phyloP scores from a whole-genome alignment of 2,329 filamentous ascomycete genomes.

The Verticillium longisporum region DNA sequence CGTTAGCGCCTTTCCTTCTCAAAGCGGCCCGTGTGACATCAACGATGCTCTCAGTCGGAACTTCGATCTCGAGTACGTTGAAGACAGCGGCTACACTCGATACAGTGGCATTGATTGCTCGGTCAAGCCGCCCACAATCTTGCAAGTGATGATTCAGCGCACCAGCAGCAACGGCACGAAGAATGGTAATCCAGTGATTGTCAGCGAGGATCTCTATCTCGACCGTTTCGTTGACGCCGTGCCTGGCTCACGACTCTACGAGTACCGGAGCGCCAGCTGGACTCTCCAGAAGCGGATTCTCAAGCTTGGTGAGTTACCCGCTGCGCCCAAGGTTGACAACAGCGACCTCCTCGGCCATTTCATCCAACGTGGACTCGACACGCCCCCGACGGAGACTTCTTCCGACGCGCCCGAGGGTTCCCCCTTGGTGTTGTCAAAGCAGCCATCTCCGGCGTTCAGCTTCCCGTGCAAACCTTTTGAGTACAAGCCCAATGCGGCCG shows the following conservation, averaged over 20 bases:
- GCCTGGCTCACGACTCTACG: conserved; percentile 53
- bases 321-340: conserved; percentile 6
- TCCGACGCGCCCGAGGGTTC: neutral
- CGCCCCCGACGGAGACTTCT: neutral
- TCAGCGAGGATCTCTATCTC: conserved; percentile 78
- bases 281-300: conserved; percentile 60
- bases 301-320: conserved; percentile 41
- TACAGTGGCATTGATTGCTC: conserved; percentile 57
- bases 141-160: conserved; percentile 86
- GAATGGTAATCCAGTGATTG: conserved; percentile 67
- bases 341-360: conserved; percentile 3
- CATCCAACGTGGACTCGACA: conserved; percentile 1
- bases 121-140: conserved; percentile 66
- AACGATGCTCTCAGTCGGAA: conserved; percentile 80
- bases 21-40: conserved; percentile 50
- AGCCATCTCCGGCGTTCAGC: conserved; percentile 5
- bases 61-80: conserved; percentile 73
- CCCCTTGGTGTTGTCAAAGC: conserved; percentile 2
- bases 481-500: neutral
- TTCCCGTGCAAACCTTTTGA: conserved; percentile 3
- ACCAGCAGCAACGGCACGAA: conserved; percentile 69
- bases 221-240: conserved; percentile 78
- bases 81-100: conserved; percentile 52
- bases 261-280: conserved; percentile 66
- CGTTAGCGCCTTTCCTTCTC: conserved; percentile 53